Percentiles rank a stretch among this genome's conserved stretches.
Conservation (phyloP, 2,329 filamentous ascomycete species). For the Penicillium brevicompactum region DNA sequence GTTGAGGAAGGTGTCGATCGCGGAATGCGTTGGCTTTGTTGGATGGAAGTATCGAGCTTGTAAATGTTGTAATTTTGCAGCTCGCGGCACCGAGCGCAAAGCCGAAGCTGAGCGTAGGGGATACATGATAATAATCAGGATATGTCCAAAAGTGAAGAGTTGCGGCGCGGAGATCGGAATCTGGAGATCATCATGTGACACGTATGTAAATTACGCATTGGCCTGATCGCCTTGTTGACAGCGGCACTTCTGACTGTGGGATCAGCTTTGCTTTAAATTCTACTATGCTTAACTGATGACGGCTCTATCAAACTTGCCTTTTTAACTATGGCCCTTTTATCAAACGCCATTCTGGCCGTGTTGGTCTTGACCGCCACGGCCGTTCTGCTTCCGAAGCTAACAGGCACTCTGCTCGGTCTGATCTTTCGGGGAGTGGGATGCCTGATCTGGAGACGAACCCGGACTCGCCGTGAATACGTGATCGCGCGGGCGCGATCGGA, state of each 20-base stretch:
- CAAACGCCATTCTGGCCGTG: constrained; percentile 33
- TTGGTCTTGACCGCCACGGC: constrained; percentile 37
- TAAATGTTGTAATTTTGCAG: constrained; percentile 12
- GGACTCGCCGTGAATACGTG: constrained; percentile 62
- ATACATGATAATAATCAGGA: constrained; percentile 12
- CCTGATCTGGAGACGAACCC: constrained; percentile 64
- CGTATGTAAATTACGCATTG: constrained; percentile 21
- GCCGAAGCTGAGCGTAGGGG: constrained; percentile 8
- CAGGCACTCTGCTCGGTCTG: constrained; percentile 35
- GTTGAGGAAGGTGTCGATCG: constrained; percentile 45
- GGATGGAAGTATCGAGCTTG: constrained; percentile 54
- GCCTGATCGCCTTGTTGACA: constrained; percentile 24
- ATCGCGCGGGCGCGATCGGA: constrained; percentile 49
- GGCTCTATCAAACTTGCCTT: constrained; percentile 7
- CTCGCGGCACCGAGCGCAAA: constrained; percentile 1
- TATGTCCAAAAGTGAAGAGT: neutral
- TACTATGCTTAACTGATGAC: constrained; percentile 27
- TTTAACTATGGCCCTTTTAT: constrained; percentile 36
- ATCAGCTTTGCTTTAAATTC: constrained; percentile 1
- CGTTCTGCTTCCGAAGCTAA: constrained; percentile 37
- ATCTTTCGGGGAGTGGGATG: constrained; percentile 56
- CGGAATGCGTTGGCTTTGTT: constrained; percentile 41
- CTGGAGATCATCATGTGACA: constrained; percentile 24
- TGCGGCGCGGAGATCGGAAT: constrained; percentile 7
- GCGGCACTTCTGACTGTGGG: neutral